Evolutionary conservation across 2,329 filamentous ascomycete genomes (phyloP), one percentile per base, ranked within the genome.

Genomic region (Paecilomyces sp.): DNA sequence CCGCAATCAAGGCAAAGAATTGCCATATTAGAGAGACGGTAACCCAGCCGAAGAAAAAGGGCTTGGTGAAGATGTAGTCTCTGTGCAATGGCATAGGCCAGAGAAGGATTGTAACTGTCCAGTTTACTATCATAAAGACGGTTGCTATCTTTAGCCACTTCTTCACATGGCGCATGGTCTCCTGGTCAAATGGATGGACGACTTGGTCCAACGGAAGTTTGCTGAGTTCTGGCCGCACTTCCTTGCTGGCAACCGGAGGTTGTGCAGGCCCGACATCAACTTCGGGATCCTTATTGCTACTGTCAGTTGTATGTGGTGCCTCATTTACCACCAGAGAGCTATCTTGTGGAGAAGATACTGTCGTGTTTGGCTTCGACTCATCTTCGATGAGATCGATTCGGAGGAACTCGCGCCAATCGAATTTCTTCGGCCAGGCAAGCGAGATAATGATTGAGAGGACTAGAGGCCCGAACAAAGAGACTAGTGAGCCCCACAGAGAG

Each of bases 1-100:
- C 79, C 0, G 76, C 75, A 6, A 70, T 65, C 54, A 81, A 76
- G 0, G 79, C 79, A 41, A 74, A 67, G 59, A 81, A 82, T 55
- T 80, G 77, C 78, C 79, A 81, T 0, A 78, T 66, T 1, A 81
- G 77, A 0, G 78, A 73, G 3, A 80, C 73, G 0, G 72, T 68
- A 0, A 74, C 71, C 79, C 79, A 81, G 0, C 77, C 75, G 1
- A 69, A 68, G 64, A 81, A 81, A 59, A 81, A 81, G 0, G 70
- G 65, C 63, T 74, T 74, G 0, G 73, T 79, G 61, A 81, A 82
- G 51, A 82, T 74, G 57, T 77, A 82, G 51, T 71, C 62, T 0
- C 36, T 41, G 36, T 41, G 36, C 36, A 41, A 41, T 41, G 36
- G 36, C 36, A 41, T 15, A 41, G 36, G 36, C 36, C 36, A 41